Evolutionary conservation across 495 filamentous ascomycete genomes (phyloP).

Genomic region (Cryomyces minteri): DNA sequence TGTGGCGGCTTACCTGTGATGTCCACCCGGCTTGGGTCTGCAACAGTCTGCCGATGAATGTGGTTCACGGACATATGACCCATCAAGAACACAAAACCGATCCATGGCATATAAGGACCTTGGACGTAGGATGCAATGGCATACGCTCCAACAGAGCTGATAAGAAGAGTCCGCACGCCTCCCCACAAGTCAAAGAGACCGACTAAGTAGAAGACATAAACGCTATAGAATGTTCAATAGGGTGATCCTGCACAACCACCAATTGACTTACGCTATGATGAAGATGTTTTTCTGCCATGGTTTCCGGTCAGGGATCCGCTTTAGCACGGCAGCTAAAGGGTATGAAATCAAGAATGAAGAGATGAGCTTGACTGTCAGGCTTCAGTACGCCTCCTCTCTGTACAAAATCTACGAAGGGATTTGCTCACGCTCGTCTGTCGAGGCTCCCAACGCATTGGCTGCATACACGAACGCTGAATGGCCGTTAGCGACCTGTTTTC

Average conservation of each 20-base stretch:
- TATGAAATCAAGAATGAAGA: conserved; percentile 85
- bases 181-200: conserved; percentile 92
- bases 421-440: conserved; percentile 65
- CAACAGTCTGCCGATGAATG: conserved; percentile 54
- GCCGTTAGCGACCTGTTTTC: not conserved
- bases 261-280: conserved; percentile 42
- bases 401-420: not conserved
- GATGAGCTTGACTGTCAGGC: conserved; percentile 67
- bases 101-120: conserved; percentile 97
- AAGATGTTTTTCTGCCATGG: conserved; percentile 85
- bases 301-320: conserved; percentile 71
- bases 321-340: conserved; percentile 73
- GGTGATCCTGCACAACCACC: not conserved
- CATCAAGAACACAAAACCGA: conserved; percentile 89
- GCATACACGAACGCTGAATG: conserved; percentile 53
- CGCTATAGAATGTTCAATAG: conserved; percentile 18
- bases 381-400: conserved; percentile 4
- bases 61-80: conserved; percentile 86
- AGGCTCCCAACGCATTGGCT: conserved; percentile 47
- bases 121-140: conserved; percentile 66
- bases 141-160: conserved; percentile 66
- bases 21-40: conserved; percentile 49
- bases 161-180: conserved; percentile 60
- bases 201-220: conserved; percentile 80
- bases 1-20: conserved; percentile 34